Base-by-base conservation (phyloP, 257 asterid species). In the Ocimum tenuiflorum region DNA sequence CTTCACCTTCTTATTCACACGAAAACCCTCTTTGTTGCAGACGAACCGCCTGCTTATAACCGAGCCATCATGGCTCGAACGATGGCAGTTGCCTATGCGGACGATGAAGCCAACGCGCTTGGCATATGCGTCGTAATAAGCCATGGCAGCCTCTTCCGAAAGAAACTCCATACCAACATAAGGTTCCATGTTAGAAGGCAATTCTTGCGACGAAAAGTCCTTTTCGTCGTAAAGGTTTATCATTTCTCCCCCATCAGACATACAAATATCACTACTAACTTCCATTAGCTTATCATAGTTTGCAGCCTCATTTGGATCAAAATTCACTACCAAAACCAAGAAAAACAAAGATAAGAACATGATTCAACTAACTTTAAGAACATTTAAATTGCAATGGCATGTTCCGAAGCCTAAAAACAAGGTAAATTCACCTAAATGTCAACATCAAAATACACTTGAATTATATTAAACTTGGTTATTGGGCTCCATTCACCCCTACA, bases 1-100 rank as follows among this genome's bases (percentile, higher is more conserved):
- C 78, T 66, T 59, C 5, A 49, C 73, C 58, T 73, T 83, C 75
- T 45, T 75, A 50, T 62, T 74, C 9, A 68, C 73, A 66, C 78
- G 77, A 68, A 76, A 79, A 45, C 89, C 89, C 65, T 83, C 80
- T 61, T 79, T 81, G 42, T 81, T 83, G 71, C 89, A 81, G 17
- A 82, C 81, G 52, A 79, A 72, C 23, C 83, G 60, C 54, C 86
- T 58, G 29, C 86, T 81, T 63, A 75, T 72, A 68, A 78, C 78
- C 42, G 76, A 72, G 73, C 74, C 81, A 82, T 83, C 84, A 13
- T 74, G 77, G 72, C 78, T 77, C 3, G 89, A 81, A 51, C 80
- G 79, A 36, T 81, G 80, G 48, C 83, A 83, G 48, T 81, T 79
- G 47, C 83, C 85, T 49, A 81, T 78, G 10, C 89, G 83, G 67